Conservation (phyloP, 352 stramenopile genomes). For the Phytopythium helicoides region DNA sequence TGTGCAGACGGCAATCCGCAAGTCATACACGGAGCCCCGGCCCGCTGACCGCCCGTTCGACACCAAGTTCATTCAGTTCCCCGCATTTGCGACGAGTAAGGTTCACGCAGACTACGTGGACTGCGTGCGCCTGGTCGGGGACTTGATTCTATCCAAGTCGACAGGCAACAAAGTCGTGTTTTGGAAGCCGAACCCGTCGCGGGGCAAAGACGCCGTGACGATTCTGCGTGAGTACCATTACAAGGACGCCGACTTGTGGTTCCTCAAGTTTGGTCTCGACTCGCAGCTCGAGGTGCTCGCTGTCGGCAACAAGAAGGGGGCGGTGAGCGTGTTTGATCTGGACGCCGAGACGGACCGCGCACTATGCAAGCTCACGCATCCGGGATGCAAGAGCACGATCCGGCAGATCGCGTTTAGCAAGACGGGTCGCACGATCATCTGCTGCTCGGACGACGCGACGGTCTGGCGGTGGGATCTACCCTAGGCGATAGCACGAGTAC, state of each 20-base stretch:
- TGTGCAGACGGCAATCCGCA: slow-evolving; percentile 70
- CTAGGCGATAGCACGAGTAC: slow-evolving; percentile 3
- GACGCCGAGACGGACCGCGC: slow-evolving; percentile 69
- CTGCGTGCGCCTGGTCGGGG: slow-evolving; percentile 79
- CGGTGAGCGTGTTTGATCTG: slow-evolving; percentile 78
- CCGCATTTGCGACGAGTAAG: slow-evolving; percentile 89
- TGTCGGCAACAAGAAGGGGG: slow-evolving; percentile 79
- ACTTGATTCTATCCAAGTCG: slow-evolving; percentile 79
- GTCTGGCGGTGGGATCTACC: slow-evolving; percentile 76
- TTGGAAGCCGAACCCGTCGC: slow-evolving; percentile 89
- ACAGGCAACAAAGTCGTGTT: slow-evolving; percentile 90
- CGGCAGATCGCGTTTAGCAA: slow-evolving; percentile 79
- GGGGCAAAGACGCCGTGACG: slow-evolving; percentile 75
- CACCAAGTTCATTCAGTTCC: slow-evolving; percentile 89
- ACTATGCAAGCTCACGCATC: slow-evolving; percentile 69
- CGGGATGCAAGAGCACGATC: slow-evolving; percentile 75
- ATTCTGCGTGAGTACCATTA: slow-evolving; percentile 82
- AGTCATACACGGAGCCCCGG: slow-evolving; percentile 71
- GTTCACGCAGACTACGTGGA: slow-evolving; percentile 92
- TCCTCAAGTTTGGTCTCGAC: slow-evolving; percentile 84
- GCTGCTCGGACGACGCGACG: slow-evolving; percentile 68
- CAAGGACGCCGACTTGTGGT: slow-evolving; percentile 85
- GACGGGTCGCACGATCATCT: slow-evolving; percentile 64
- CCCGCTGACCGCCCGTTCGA: slow-evolving; percentile 65
- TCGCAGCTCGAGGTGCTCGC: slow-evolving; percentile 73